A percentile compares a stretch with the other conserved stretches of the same genome.
Conservation (phyloP, 2,329 filamentous ascomycete species). For the Hypoxylon sp. region DNA sequence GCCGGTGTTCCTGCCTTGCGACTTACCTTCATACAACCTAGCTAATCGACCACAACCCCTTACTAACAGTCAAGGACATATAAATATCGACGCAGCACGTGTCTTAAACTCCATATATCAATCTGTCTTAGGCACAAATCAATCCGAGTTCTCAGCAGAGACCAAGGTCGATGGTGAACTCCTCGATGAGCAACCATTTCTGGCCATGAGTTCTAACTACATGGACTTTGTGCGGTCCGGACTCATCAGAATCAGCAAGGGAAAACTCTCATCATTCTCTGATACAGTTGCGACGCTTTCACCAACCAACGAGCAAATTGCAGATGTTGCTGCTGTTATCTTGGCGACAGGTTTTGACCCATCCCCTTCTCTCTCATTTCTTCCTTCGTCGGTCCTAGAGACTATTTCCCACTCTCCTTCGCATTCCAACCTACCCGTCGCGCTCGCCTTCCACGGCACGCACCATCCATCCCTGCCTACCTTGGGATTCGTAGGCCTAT, state of each 20-base stretch:
- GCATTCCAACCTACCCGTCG: conserved; percentile 71
- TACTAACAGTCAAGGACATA: conserved; percentile 74
- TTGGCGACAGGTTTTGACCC: conserved; percentile 83
- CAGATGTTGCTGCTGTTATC: conserved; percentile 76
- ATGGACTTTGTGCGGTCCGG: conserved; percentile 79
- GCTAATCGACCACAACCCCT: conserved; percentile 72
- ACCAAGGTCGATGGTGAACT: conserved; percentile 59
- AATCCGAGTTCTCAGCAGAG: conserved; percentile 64
- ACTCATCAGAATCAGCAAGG: conserved; percentile 66
- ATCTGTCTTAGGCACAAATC: conserved; percentile 66
- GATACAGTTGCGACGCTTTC: conserved; percentile 57
- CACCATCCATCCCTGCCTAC: conserved; percentile 72
- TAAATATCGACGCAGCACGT: conserved; percentile 70
- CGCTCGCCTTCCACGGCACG: conserved; percentile 77
- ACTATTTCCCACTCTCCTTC: conserved; percentile 70
- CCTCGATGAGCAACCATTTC: conserved; percentile 70
- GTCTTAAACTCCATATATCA: conserved; percentile 67
- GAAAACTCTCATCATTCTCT: conserved; percentile 60
- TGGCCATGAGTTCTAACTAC: conserved; percentile 81
- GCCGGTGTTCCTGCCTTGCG: conserved; percentile 78
- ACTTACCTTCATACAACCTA: conserved; percentile 80
- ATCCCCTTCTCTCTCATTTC: conserved; percentile 73
- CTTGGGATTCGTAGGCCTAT: conserved; percentile 86
- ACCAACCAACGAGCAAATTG: conserved; percentile 56
- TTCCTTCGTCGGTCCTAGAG: conserved; percentile 69